phyloP scores from a whole-genome alignment of 257 asterid genomes.

The Nicotiana tomentosiformis region DNA sequence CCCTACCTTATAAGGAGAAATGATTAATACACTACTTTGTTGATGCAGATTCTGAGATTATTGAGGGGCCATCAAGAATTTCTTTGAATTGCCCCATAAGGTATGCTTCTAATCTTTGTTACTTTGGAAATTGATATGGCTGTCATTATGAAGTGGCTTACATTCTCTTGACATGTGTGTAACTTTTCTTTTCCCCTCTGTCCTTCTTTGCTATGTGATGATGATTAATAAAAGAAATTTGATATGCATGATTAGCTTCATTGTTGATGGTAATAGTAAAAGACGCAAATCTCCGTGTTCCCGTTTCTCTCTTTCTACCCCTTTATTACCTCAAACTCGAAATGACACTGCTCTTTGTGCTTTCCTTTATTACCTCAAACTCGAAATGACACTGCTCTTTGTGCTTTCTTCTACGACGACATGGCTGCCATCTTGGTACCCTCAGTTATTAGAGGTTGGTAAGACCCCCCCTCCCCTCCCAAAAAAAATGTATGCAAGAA shows the following conservation, averaged over 20 bases:
- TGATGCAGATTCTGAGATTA: constrained; percentile 69
- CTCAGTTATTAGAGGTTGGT: not conserved
- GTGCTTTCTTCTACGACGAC: not conserved
- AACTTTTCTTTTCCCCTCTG: not conserved
- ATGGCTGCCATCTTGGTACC: not conserved
- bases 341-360: not conserved
- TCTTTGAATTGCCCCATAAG: constrained; percentile 93
- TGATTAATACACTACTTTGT: not conserved
- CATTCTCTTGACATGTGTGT: not conserved
- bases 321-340: not conserved
- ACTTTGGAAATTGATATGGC: constrained; percentile 7
- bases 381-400: not conserved
- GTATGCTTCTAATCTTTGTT: constrained; percentile 33
- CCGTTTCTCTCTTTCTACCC: not conserved
- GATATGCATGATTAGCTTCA: not conserved
- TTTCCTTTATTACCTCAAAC: not conserved
- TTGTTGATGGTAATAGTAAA: not conserved
- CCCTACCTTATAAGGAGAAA: not conserved
- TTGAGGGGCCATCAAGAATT: constrained; percentile 83
- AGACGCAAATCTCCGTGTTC: not conserved
- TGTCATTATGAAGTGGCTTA: constrained; percentile 2
- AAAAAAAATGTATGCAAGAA: not conserved
- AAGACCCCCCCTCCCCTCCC: not conserved
- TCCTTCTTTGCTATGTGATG: not conserved
- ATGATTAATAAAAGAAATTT: too few relatives aligned